phyloP scores from a whole-genome alignment of 257 asterid species.

The Solanum megistacrolobum region DNA sequence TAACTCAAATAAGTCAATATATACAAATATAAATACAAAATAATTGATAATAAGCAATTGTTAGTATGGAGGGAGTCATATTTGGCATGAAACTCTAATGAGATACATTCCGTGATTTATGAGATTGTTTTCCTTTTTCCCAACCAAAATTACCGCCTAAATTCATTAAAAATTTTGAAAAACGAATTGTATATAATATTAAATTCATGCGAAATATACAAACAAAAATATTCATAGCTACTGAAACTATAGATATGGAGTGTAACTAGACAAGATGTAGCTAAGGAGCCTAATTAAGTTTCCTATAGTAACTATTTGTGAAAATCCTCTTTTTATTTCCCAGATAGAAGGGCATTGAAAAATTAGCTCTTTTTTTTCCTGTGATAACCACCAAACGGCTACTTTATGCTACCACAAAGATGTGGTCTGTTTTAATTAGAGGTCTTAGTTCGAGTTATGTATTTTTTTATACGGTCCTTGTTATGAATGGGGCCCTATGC shows the following conservation, averaged over 20 bases:
- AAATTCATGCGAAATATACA: not conserved
- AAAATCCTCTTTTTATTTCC: no score
- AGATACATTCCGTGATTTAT: not conserved
- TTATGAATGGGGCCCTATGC: accelerated
- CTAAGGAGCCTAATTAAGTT: not conserved
- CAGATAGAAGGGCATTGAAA: not conserved
- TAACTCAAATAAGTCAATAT: not conserved
- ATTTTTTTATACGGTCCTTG: accelerated
- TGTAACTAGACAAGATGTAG: accelerated
- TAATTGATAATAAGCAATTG: no score
- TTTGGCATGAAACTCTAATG: not conserved
- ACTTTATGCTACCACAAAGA: not conserved
- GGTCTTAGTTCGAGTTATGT: not conserved
- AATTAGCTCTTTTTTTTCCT: no score
- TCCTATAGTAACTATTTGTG: not conserved
- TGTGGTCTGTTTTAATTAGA: not conserved
- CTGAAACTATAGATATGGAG: not conserved
- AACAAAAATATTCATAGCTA: no score
- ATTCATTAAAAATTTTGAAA: no score
- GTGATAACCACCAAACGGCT: not conserved
- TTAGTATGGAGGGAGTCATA: not conserved
- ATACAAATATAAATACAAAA: not conserved
- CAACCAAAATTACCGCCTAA: not conserved
- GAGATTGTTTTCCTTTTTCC: no score
- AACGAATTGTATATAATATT: no score